Evolutionary conservation across 2,329 filamentous ascomycete genomes (phyloP), one percentile per base, ranked within the genome.

Genomic region (Fusarium piperis): DNA sequence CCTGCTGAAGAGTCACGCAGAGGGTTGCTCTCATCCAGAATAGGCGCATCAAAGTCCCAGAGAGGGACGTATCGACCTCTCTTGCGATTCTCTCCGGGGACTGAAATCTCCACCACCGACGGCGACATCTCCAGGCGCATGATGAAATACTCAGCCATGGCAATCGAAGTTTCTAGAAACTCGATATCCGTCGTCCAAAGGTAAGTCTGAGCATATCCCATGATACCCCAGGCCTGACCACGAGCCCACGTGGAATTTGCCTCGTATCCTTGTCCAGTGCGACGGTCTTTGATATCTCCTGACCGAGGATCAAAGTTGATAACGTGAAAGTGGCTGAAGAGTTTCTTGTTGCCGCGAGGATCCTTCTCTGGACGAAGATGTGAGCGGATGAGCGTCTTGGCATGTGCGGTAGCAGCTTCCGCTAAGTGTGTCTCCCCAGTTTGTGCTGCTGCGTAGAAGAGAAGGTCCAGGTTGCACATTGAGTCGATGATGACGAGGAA

Each of bases 221-320:
- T 77, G 16, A 87, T 84, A 0, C 80, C 82, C 86, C 86, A 88
- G 0, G 85, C 85, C 61, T 88, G 86, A 2, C 86, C 86, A 13
- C 86, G 81, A 6, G 83, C 81, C 86, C 86, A 88, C 0, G 84
- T 87, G 0, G 85, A 87, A 18, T 79, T 74, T 35, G 83, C 82
- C 0, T 76, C 69, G 68, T 83, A 85, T 0, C 86, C 86, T 64
- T 88, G 86, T 0, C 83, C 85, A 0, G 86, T 88, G 59, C 83
- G 80, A 32, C 81, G 81, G 20, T 82, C 79, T 67, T 85, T 85
- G 8, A 87, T 72, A 0, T 66, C 70, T 0, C 86, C 85, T 0
- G 79, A 84, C 0, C 63, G 65, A 0, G 85, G 83, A 15, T 85
- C 77, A 35, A 88, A 84, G 68, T 89, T 86, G 30, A 84, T 81